phyloP scores from a whole-genome alignment of 2,329 filamentous ascomycete species.

The Fonsecaea pedrosoi region DNA sequence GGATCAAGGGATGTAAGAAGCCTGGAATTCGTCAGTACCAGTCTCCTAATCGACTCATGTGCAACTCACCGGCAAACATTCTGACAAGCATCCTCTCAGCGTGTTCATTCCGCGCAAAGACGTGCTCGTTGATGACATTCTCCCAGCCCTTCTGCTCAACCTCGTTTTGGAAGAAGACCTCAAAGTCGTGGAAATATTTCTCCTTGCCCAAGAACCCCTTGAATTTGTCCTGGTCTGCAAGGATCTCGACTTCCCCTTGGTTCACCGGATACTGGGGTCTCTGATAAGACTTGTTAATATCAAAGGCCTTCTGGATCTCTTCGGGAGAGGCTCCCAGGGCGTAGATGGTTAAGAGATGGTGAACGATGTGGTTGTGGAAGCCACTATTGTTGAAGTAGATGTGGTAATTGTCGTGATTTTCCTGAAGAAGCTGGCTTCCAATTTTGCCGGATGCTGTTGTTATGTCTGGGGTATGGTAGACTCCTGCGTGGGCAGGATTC shows the following conservation, averaged over 20 bases:
- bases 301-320: slow-evolving; percentile 69
- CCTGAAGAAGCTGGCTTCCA: slow-evolving; percentile 72
- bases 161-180: slow-evolving; percentile 76
- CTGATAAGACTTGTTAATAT: slow-evolving; percentile 72
- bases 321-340: slow-evolving; percentile 69
- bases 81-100: slow-evolving; percentile 73
- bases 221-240: slow-evolving; percentile 65
- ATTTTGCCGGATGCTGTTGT: slow-evolving; percentile 64
- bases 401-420: slow-evolving; percentile 75
- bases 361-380: slow-evolving; percentile 66
- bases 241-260: slow-evolving; percentile 58
- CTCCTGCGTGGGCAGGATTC: slow-evolving; percentile 51
- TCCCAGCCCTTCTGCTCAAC: slow-evolving; percentile 71
- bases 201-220: slow-evolving; percentile 67
- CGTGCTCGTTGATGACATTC: slow-evolving; percentile 53
- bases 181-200: slow-evolving; percentile 73
- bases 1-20: slow-evolving; percentile 77
- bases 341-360: slow-evolving; percentile 38
- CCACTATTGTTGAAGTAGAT: slow-evolving; percentile 78
- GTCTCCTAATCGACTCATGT: background rate
- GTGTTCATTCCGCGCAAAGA: slow-evolving; percentile 70
- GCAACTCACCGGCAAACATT: slow-evolving; percentile 65
- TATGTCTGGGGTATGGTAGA: slow-evolving; percentile 55
- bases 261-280: slow-evolving; percentile 58
- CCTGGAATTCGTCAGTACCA: slow-evolving; percentile 47